Evolutionary conservation across 345 rosid species (phyloP), one percentile per base, ranked within the genome.

Genomic region (Passiflora organensis): DNA sequence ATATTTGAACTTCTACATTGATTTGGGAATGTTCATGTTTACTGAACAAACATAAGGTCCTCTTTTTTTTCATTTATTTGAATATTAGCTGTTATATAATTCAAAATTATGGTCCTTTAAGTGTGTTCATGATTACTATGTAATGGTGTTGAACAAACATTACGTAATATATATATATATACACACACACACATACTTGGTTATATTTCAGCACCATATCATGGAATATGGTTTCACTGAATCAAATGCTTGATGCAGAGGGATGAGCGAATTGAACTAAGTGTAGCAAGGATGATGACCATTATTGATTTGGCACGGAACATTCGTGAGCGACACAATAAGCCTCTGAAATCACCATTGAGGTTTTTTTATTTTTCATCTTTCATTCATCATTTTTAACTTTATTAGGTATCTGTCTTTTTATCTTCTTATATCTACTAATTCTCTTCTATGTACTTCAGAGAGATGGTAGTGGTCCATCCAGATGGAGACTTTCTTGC

Each of bases 241-340:
- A 39, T 59, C 13, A 43, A 48, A 51, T 74, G 46, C 37, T 16
- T n/a, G 34, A 67, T 57, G 54, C 69, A 94, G 99, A 77, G 82
- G 66, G 93, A 71, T 65, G 84, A 83, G 64, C 80, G 85, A 45
- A 89, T 94, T 80, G 99, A 94, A 74, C 76, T 66, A 71, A 94
- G 99, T 77, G 95, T 94, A 34, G 56, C 82, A 42, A 89, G 96
- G 76, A 94, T 94, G 99, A 89, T 79, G 82, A 94, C 85, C 20
- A 79, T 94, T 62, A 89, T 94, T 60, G 99, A 94, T 72, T 87
- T 83, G 71, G 97, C 93, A 5, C 88, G 99, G 24, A 94, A 89
- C 72, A 87, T 89, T 70, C 96, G 99, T 54, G 97, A 94, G 65
- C 86, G 90, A 41, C 89, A 94, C 73, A 81, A 76, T 72, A 77